Evolutionary conservation across 805 yeast species (phyloP).

Genomic region (Torulaspora microellipsoides): DNA sequence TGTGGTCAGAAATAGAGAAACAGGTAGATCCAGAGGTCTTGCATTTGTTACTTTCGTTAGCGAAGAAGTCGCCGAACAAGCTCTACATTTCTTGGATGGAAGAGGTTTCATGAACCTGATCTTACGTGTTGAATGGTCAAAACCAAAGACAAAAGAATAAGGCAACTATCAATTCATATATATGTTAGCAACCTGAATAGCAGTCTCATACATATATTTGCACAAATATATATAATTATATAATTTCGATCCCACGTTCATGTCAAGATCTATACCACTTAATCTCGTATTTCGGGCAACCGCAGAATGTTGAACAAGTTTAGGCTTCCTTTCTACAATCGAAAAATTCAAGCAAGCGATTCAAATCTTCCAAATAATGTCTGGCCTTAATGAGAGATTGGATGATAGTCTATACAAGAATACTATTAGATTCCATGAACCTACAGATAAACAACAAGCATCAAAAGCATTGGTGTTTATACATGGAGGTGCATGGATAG

Average conservation of each 20-base stretch:
- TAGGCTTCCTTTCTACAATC: too few relatives aligned
- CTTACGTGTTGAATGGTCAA: constrained; percentile 59
- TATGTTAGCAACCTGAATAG: constrained; percentile 2
- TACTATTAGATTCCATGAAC: constrained; percentile 13
- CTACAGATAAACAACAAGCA: background rate
- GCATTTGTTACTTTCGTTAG: constrained; percentile 84
- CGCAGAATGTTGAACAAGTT: too few relatives aligned
- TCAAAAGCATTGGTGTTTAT: constrained; percentile 47
- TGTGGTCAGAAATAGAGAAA: constrained; percentile 84
- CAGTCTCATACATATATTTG: constrained; percentile 8
- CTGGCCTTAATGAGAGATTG: too few relatives aligned
- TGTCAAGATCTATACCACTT: too few relatives aligned
- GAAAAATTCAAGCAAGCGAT: too few relatives aligned
- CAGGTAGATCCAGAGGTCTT: constrained; percentile 91
- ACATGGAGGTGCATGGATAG: constrained; percentile 93
- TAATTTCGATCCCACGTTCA: too few relatives aligned
- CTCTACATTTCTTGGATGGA: constrained; percentile 74
- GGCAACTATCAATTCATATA: background rate
- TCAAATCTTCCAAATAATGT: too few relatives aligned
- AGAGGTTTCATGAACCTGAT: constrained; percentile 90
- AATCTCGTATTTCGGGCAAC: too few relatives aligned
- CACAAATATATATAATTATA: background rate
- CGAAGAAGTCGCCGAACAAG: constrained; percentile 66
- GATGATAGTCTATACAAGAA: constrained; percentile 6
- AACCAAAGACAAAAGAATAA: constrained; percentile 33